Percentiles rank a stretch among this genome's conserved stretches.
Evolutionary conservation across 164 flowering plant genomes (phyloP).

Genomic region (Cinnamomum micranthum): DNA sequence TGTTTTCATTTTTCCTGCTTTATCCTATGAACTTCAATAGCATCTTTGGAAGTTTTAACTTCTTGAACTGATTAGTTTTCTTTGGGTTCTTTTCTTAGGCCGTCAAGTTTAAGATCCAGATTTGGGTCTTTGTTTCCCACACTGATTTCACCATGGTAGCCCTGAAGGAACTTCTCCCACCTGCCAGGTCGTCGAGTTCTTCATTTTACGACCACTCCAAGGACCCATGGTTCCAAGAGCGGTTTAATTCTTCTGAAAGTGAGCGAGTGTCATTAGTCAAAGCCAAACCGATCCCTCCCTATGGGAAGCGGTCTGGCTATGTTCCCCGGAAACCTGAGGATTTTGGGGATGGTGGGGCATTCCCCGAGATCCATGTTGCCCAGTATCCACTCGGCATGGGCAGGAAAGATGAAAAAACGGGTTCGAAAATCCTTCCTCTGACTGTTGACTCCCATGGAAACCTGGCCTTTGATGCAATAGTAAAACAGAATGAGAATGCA

Average conservation of each 20-base stretch:
- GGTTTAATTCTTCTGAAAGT: slow-evolving; percentile 42
- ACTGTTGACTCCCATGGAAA: slow-evolving; percentile 78
- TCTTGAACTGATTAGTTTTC: not conserved
- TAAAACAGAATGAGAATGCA: slow-evolving; percentile 78
- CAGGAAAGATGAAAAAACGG: slow-evolving; percentile 46
- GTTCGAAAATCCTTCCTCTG: slow-evolving; percentile 63
- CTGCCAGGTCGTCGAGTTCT: slow-evolving; percentile 45
- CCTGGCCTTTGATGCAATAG: slow-evolving; percentile 82
- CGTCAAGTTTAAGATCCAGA: not conserved
- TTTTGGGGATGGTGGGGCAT: slow-evolving; percentile 94
- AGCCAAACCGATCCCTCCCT: slow-evolving; percentile 51
- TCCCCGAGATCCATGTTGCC: slow-evolving; percentile 87
- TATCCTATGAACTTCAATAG: no score
- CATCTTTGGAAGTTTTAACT: no score
- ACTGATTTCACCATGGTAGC: slow-evolving; percentile 40
- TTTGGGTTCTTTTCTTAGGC: not conserved
- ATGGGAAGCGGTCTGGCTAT: slow-evolving; percentile 65
- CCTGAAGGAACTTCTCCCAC: slow-evolving; percentile 62
- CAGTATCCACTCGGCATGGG: slow-evolving; percentile 96
- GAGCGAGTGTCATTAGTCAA: slow-evolving; percentile 29
- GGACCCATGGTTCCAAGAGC: slow-evolving; percentile 84
- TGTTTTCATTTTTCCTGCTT: no score
- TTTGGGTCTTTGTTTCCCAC: not conserved
- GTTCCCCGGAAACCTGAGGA: slow-evolving; percentile 75
- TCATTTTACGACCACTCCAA: slow-evolving; percentile 68